A percentile compares a stretch with the other conserved stretches of the same genome.
These are phyloP conservation scores for Rhizopus delemar DNA, from an alignment of 371 early-diverging fungal genomes.

Conservation along the genomic window DNA sequence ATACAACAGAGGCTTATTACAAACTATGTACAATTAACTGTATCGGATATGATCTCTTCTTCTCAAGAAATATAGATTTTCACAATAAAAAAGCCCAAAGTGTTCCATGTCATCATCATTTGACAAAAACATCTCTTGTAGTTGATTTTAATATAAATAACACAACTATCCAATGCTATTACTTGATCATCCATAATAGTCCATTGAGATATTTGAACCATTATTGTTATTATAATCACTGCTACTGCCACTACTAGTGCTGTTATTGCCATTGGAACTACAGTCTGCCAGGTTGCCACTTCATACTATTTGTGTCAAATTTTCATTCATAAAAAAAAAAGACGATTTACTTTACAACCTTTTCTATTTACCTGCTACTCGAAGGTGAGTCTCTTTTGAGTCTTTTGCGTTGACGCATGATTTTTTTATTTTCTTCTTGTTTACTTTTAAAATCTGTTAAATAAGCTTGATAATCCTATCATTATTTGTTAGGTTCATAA, in stretches of 20 bases:
- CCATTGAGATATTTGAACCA: neutral
- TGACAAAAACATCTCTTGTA: too few species aligned
- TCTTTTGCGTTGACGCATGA: conserved; percentile 26
- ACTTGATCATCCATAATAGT: too few species aligned
- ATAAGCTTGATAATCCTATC: conserved; percentile 42
- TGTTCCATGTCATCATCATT: too few species aligned
- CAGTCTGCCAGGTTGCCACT: conserved; percentile 19
- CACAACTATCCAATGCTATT: too few species aligned
- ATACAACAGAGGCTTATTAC: too few species aligned
- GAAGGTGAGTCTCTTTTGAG: conserved; percentile 24
- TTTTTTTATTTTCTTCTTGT: conserved; percentile 37
- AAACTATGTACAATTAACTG: too few species aligned
- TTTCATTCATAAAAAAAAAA: neutral
- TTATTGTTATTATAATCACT: neutral
- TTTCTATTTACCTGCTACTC: conserved; percentile 8
- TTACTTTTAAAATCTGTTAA: conserved; percentile 37
- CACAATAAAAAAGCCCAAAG: too few species aligned
- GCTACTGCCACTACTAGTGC: conserved; percentile 4
- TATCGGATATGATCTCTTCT: too few species aligned
- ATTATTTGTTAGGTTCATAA: neutral
- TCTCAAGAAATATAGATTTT: too few species aligned
- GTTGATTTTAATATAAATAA: too few species aligned
- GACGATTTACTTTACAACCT: neutral
- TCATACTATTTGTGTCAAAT: neutral
- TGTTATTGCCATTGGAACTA: conserved; percentile 10